Evolutionary conservation across 2,329 filamentous ascomycete species (phyloP), one percentile per base, ranked within the genome.

Genomic region (Alternaria conjuncta): DNA sequence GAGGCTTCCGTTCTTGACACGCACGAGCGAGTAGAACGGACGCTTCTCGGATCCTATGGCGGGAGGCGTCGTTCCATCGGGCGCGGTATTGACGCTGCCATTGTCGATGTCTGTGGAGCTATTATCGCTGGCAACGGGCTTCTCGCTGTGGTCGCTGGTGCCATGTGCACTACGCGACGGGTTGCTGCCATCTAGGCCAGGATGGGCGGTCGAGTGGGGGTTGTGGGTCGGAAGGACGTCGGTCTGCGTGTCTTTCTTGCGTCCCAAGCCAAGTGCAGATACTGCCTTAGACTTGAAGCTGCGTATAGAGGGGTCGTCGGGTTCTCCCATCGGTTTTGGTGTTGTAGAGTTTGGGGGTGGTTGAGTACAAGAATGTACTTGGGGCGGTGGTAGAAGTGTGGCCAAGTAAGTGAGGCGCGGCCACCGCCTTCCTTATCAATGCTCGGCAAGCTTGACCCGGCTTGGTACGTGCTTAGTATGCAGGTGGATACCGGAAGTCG

Each of bases 251-350:
- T 75, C 68, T 66, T 71, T 71, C 45, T 76, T 71, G 71, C 74
- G 75, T 78, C 77, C 73, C 75, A 82, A 79, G 75, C 80, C 81
- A 79, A 82, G 78, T 68, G 81, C 78, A 67, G 80, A 77, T 78
- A 78, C 81, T 74, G 80, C 81, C 80, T 82, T 83, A 71, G 82
- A 83, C 78, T 84, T 82, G 78, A 84, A 81, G 80, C 82, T 84
- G 80, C 83, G 82, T 81, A 82, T 78, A 77, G 82, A 82, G 74
- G 81, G 80, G 64, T 84, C 80, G 82, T 86, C 83, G 80, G 82
- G 78, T 82, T 86, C 83, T 85, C 85, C 85, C 85, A 86, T 87
- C 84, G 82, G 80, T 78, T 77, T 71, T 64, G 60, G 66, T 71
- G 67, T 65, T 46, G 47, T 63, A 64, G 61, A 43, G 30, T 60